Evolutionary conservation across 176 grass and related monocot genomes (phyloP).

Genomic region (Lolium multiflorum): DNA sequence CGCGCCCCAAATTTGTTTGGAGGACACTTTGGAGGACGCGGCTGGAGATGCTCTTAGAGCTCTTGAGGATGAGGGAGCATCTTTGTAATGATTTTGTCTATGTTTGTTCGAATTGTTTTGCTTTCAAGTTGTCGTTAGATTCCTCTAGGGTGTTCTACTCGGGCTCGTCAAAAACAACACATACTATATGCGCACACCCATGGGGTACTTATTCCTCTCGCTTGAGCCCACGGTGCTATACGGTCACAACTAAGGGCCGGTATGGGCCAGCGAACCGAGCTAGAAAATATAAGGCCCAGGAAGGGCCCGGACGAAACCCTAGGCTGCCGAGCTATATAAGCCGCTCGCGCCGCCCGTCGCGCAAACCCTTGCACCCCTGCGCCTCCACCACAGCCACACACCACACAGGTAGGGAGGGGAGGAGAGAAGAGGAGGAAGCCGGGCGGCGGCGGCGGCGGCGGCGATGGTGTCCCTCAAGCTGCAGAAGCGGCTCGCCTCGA

Average conservation of each 20-base stretch:
- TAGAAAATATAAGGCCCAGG: neutral
- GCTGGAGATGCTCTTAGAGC: no score
- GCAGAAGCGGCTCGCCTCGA: conserved; percentile 65
- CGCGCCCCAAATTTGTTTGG: no score
- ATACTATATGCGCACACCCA: no score
- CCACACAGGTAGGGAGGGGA: conserved; percentile 19
- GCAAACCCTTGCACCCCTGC: conserved; percentile 20
- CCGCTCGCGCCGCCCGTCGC: neutral
- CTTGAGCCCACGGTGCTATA: no score
- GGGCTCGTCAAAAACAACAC: no score
- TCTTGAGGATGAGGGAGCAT: no score
- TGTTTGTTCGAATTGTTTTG: no score
- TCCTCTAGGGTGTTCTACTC: no score
- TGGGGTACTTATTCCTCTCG: no score
- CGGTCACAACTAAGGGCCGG: neutral
- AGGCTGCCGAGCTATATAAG: conserved; percentile 40
- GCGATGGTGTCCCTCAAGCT: conserved; percentile 72
- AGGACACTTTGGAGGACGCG: no score
- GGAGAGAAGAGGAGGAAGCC: conserved; percentile 14
- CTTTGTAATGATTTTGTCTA: no score
- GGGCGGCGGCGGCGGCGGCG: conserved; percentile 9
- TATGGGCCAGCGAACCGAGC: neutral
- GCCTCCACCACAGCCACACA: conserved; percentile 40
- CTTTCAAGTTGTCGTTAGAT: no score
- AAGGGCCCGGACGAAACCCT: conserved; percentile 45